phyloP scores from a whole-genome alignment of 2,329 filamentous ascomycete species.

The Ophiostoma sp. region DNA sequence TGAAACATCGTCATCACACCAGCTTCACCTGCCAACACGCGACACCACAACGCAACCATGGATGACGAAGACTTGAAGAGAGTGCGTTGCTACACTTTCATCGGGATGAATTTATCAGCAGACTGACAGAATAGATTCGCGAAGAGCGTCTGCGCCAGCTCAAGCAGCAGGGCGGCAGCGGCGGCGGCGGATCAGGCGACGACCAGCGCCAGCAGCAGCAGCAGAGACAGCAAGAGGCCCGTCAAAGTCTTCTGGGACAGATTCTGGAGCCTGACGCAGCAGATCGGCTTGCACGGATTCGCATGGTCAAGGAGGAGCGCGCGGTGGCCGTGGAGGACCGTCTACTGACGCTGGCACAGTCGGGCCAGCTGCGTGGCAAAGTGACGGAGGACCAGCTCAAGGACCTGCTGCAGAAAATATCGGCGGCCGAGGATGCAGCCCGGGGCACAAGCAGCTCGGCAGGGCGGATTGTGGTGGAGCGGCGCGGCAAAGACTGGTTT shows the following conservation, averaged over 20 bases:
- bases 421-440: slow-evolving; percentile 73
- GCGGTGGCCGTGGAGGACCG: slow-evolving; percentile 88
- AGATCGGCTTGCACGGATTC: slow-evolving; percentile 88
- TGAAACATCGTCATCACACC: neutral
- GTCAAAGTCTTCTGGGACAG: slow-evolving; percentile 73
- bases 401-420: slow-evolving; percentile 79
- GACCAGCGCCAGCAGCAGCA: slow-evolving; percentile 45
- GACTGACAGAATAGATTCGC: slow-evolving; percentile 58
- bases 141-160: slow-evolving; percentile 90
- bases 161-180: slow-evolving; percentile 60
- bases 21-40: neutral
- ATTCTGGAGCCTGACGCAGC: slow-evolving; percentile 92
- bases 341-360: slow-evolving; percentile 83
- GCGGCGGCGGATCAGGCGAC: slow-evolving; percentile 38
- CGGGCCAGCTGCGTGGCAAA: slow-evolving; percentile 78
- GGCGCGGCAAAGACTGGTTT: slow-evolving; percentile 70
- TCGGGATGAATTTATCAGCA: neutral
- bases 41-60: slow-evolving; percentile 29
- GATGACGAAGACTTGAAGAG: slow-evolving; percentile 39
- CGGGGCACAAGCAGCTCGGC: slow-evolving; percentile 43
- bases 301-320: slow-evolving; percentile 88
- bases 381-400: slow-evolving; percentile 92
- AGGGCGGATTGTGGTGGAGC: slow-evolving; percentile 79
- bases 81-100: slow-evolving; percentile 26
- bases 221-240: slow-evolving; percentile 49